Evolutionary conservation across 495 filamentous ascomycete genomes (phyloP), one percentile per base, ranked within the genome.

Genomic region (Arthonia radiata): DNA sequence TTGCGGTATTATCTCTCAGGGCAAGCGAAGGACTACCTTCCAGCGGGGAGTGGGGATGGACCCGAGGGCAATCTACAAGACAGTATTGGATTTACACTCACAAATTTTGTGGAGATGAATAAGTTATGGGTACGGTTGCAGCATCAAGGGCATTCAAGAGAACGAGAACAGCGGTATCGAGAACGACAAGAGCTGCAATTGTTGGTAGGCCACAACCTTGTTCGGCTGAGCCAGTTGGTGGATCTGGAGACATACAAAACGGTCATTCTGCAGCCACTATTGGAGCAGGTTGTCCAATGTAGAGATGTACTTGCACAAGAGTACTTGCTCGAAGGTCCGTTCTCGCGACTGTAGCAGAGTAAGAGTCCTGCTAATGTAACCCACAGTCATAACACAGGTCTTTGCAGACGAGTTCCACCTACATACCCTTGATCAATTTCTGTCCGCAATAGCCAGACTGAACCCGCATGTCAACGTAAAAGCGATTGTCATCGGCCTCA

Each of bases 91-190:
- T 97, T 97, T 39, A 69, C 92, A 15, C 52, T 97, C 40, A 97
- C 86, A 28, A 97, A 97, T 39, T 97, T 97, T 42, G 90, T 97
- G 39, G 86, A 97, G 49, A 97, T 97, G 86, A 97, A 97, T 45
- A 97, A 97, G 59, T 64, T 97, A 18, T 97, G 86, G 86, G 86
- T 97, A 30, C 70, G 86, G 30, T 53, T 92, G 31, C 86, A 97
- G 48, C 86, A 97, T 47, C 86, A 97, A 47, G 86, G 86, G 14
- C 86, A 91, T 40, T 94, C 89, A 18, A 64, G 83, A 34, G 89
- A 97, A 44, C 62, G 83, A 24, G 86, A 97, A 25, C 67, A 75
- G 51, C 60, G 86, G 38, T 91, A 81, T 30, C 82, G 83, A 46
- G 86, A 97, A 52, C 52, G 86, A 32, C 81, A 86, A 43, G 86